Evolutionary conservation across 2,329 filamentous ascomycete genomes (phyloP), one percentile per base, ranked within the genome.

Genomic region (Alternaria sp.): DNA sequence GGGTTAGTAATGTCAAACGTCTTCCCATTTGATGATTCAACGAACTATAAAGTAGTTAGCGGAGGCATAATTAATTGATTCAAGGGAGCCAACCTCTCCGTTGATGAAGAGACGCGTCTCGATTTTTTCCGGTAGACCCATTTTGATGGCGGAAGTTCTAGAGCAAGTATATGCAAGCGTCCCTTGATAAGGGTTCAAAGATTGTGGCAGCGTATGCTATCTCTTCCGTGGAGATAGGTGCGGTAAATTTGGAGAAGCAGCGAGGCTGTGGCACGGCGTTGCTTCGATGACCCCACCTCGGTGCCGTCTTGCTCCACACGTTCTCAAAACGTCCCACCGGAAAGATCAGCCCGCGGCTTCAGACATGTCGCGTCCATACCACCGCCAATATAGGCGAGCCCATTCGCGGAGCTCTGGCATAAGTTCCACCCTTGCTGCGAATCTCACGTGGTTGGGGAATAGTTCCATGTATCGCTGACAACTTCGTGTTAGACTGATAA

Each of bases 1-100:
- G 92, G 92, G 80, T 95, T 92, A 80, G 89, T 83, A 66, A 95
- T 85, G 75, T 93, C 91, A 79, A 94, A 77, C 1, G 73, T 78
- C 55, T 76, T 78, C 19, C 74, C 73, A 63, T 77, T 61, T 4
- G 74, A 77, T 13, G 74, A 70, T 63, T 76, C 74, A 45, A 67
- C 67, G 45, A 77, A 78, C 74, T 77, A 36, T 10, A 43, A n/a
- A 25, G 9, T 43, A 5, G 46, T 72, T 21, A 72, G 67, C 40
- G 6, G 6, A 8, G 23, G 11, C 26, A 3, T 25, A 5, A 49
- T 12, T 6, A 19, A 19, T 10, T 44, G 11, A 21, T n/a, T 36
- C 9, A 21, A 8, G 11, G 2, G 15, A 9, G 59, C 67, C n/a
- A 62, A 76, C 75, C 59, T 76, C 73, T 63, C 76, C 76, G 47